These are phyloP conservation scores for Pholiota adiposa DNA, from an alignment of 1,284 basidiomycete genomes.

Conservation along the genomic window DNA sequence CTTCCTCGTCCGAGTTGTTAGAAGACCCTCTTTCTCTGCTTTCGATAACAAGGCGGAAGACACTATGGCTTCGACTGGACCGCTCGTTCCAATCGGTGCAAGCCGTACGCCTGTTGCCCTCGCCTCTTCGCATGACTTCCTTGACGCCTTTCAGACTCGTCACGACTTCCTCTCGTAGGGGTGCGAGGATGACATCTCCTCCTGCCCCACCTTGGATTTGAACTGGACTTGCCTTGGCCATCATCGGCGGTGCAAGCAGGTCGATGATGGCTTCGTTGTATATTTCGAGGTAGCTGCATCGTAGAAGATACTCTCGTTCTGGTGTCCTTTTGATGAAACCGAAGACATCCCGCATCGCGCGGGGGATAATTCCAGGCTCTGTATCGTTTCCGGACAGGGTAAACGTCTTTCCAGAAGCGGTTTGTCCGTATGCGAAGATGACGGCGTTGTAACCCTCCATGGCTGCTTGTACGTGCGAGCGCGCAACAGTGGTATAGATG, in stretches of 20 bases:
- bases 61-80: slow-evolving; percentile 90
- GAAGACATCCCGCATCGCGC: slow-evolving; percentile 88
- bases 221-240: slow-evolving; percentile 66
- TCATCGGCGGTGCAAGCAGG: slow-evolving; percentile 73
- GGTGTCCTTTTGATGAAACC: slow-evolving; percentile 73
- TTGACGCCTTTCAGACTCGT: slow-evolving; percentile 87
- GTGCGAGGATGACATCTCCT: slow-evolving; percentile 68
- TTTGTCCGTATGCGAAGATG: slow-evolving; percentile 92
- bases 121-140: slow-evolving; percentile 85
- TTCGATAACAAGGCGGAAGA: slow-evolving; percentile 89
- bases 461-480: slow-evolving; percentile 86
- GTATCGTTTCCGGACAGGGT: slow-evolving; percentile 84
- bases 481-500: slow-evolving; percentile 84
- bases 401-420: slow-evolving; percentile 92
- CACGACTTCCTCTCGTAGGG: slow-evolving; percentile 89
- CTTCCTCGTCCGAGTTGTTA: slow-evolving; percentile 36
- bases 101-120: slow-evolving; percentile 88
- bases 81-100: slow-evolving; percentile 98
- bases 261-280: slow-evolving; percentile 96
- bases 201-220: slow-evolving; percentile 74
- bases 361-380: slow-evolving; percentile 94
- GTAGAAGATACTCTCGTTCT: slow-evolving; percentile 88
- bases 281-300: slow-evolving; percentile 95
- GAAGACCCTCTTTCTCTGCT: slow-evolving; percentile 65
- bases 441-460: slow-evolving; percentile 98